Percentiles rank a stretch among this genome's conserved stretches.
These are phyloP conservation scores for Vickermania spadyakhi DNA, from an alignment of 208 protist species.

Conservation along the genomic window DNA sequence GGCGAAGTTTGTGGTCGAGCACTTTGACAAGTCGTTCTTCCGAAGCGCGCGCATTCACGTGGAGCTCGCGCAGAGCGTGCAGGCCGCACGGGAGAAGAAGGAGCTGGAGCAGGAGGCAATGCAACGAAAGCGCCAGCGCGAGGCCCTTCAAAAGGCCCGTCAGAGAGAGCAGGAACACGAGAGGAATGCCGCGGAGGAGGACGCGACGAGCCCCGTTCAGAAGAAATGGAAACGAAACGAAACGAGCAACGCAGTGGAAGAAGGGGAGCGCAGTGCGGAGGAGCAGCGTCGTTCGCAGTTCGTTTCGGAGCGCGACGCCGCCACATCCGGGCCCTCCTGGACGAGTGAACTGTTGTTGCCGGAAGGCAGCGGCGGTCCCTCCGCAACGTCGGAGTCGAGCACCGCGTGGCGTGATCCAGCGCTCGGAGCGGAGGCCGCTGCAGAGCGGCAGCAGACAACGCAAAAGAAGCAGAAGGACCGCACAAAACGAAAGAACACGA, in stretches of 20 bases:
- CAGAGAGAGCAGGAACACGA: neutral
- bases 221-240: neutral
- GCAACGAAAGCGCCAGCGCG: neutral
- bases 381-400: neutral
- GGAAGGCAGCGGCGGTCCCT: constrained; percentile 4
- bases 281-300: constrained; percentile 39
- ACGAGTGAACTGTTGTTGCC: constrained; percentile 57
- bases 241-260: neutral
- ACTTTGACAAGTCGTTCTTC: constrained; percentile 93
- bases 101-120: constrained; percentile 5
- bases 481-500: neutral
- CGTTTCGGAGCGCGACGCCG: constrained; percentile 47
- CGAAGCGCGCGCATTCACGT: constrained; percentile 89
- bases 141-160: neutral
- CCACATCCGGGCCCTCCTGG: constrained; percentile 59
- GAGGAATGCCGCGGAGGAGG: constrained; percentile 5
- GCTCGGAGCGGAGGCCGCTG: neutral
- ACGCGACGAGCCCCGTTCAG: neutral
- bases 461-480: neutral
- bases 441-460: constrained; percentile 6
- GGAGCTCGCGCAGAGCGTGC: constrained; percentile 64
- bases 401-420: neutral
- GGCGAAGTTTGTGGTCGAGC: constrained; percentile 79
- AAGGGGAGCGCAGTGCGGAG: constrained; percentile 3
- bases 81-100: constrained; percentile 30